Evolutionary conservation across 225 moss, liverwort and hornwort genomes (phyloP).

Genomic region (Sphagnum contortum): DNA sequence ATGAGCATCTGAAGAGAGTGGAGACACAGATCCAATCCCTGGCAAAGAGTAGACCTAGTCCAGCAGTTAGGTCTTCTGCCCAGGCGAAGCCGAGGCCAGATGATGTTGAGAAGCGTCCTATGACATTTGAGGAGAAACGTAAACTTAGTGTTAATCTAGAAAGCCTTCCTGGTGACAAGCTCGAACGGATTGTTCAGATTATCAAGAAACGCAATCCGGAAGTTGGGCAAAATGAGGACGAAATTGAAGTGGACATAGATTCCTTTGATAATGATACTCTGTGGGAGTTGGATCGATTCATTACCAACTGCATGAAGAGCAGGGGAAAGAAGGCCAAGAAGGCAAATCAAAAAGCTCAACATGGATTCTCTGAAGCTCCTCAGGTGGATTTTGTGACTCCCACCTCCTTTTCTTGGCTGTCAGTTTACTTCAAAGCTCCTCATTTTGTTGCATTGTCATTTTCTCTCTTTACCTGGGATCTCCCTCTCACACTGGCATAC

Average conservation of each 20-base stretch:
- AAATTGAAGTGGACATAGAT: conserved; percentile 71
- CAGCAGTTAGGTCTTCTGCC: conserved; percentile 21
- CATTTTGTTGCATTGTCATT: not conserved
- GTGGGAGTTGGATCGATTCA: conserved; percentile 76
- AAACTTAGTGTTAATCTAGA: conserved; percentile 64
- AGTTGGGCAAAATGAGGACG: conserved; percentile 28
- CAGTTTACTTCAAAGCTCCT: not conserved
- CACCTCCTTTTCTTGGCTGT: not conserved
- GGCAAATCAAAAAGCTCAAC: conserved; percentile 21
- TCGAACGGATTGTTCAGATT: conserved; percentile 76
- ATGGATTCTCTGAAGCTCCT: conserved; percentile 11
- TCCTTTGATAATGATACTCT: conserved; percentile 71
- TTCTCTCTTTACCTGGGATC: too few relatives aligned
- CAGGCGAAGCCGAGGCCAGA: conserved; percentile 60
- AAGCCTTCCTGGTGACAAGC: conserved; percentile 59
- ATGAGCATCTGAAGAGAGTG: conserved; percentile 18
- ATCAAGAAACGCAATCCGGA: conserved; percentile 47
- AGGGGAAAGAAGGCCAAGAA: conserved; percentile 39
- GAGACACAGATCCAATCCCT: conserved; percentile 43
- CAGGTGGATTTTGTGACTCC: conserved; percentile 15
- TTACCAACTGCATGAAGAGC: conserved; percentile 75
- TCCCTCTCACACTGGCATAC: too few relatives aligned
- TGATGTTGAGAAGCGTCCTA: conserved; percentile 51
- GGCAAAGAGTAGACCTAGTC: conserved; percentile 26
- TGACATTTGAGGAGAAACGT: conserved; percentile 67